These are phyloP conservation scores for Paracoccidioides brasiliensis DNA, from an alignment of 2,329 filamentous ascomycete genomes.

Conservation along the genomic window DNA sequence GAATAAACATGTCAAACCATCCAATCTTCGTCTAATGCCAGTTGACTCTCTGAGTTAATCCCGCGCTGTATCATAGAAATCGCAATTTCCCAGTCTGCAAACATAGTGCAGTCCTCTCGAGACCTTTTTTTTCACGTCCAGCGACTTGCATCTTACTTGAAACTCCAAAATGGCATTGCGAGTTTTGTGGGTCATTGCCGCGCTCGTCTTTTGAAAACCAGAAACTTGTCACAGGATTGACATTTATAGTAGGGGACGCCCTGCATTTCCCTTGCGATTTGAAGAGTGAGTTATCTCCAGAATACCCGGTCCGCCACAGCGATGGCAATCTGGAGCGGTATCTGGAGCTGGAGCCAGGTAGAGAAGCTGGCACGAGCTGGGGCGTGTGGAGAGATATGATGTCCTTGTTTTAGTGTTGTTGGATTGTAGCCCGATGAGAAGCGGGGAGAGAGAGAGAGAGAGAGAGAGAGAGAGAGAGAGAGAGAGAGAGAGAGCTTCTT, in stretches of 20 bases:
- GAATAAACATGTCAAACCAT: constrained; percentile 1
- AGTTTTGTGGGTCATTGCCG: neutral
- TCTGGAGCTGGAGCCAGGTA: constrained; percentile 1
- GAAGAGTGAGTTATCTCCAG: neutral
- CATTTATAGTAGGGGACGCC: constrained; percentile 4
- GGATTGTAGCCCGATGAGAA: neutral
- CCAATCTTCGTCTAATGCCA: neutral
- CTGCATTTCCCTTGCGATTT: constrained; percentile 3
- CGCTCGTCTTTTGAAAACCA: constrained; percentile 1
- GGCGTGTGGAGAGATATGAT: neutral
- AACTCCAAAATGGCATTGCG: neutral
- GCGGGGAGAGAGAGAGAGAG: no score
- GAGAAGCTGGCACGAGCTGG: neutral
- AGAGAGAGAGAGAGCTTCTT: neutral
- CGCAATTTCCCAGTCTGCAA: constrained; percentile 1
- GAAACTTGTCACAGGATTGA: constrained; percentile 1
- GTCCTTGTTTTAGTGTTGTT: constrained; percentile 1
- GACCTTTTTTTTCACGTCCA: neutral
- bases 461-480: no score
- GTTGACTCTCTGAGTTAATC: neutral
- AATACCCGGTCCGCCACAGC: neutral
- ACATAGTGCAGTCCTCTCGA: constrained; percentile 1
- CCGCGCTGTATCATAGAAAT: constrained; percentile 1
- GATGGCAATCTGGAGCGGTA: neutral
- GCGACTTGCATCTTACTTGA: constrained; percentile 1